Evolutionary conservation across 2,329 filamentous ascomycete genomes (phyloP).

Genomic region (Colletotrichum sp.): DNA sequence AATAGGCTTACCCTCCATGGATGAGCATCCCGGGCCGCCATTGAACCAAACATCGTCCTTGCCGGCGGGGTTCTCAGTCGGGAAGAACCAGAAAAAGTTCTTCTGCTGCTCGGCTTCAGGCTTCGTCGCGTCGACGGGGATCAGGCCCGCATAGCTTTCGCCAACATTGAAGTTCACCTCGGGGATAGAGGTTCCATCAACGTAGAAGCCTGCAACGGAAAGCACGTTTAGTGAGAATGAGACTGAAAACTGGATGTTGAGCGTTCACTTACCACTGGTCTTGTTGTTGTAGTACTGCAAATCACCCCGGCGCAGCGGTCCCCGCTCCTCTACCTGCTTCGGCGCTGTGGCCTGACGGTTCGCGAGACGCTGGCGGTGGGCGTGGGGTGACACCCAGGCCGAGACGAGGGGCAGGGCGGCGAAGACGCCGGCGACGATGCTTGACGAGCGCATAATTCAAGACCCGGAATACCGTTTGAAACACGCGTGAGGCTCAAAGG

Average conservation of each 20-base stretch:
- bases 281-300: slow-evolving; percentile 10
- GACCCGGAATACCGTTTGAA: background rate
- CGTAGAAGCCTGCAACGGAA: slow-evolving; percentile 56
- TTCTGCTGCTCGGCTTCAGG: slow-evolving; percentile 53
- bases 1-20: slow-evolving; percentile 76
- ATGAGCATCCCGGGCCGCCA: slow-evolving; percentile 95
- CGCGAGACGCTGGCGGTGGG: background rate
- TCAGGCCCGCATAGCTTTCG: slow-evolving; percentile 66
- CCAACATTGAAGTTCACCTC: slow-evolving; percentile 73
- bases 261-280: background rate
- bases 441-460: background rate
- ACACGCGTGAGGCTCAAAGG: background rate
- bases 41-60: slow-evolving; percentile 94
- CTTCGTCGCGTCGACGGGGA: slow-evolving; percentile 58
- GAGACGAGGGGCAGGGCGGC: background rate
- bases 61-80: slow-evolving; percentile 94
- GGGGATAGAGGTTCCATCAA: slow-evolving; percentile 69
- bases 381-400: background rate
- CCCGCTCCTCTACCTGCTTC: background rate
- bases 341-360: background rate
- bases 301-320: background rate
- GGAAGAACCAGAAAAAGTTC: slow-evolving; percentile 94
- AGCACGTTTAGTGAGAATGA: background rate
- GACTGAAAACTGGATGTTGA: accelerated
- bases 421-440: background rate